phyloP scores from a whole-genome alignment of 2,329 filamentous ascomycete species.

The Aspergillus sp. region DNA sequence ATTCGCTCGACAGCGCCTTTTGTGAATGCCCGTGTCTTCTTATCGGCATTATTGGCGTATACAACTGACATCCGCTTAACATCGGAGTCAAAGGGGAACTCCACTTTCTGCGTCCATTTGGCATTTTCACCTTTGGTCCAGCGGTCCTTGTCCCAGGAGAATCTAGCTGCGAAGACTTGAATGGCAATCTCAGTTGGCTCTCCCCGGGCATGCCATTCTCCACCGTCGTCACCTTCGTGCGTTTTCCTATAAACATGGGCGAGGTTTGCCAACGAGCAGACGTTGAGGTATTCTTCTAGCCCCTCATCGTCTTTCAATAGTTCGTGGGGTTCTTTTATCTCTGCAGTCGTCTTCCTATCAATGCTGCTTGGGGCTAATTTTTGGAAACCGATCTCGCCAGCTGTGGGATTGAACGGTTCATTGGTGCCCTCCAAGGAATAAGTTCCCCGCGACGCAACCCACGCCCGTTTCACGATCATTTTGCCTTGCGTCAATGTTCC shows the following conservation, averaged over 20 bases:
- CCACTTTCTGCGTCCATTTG: constrained; percentile 61
- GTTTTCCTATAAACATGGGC: constrained; percentile 56
- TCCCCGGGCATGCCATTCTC: constrained; percentile 64
- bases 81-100: constrained; percentile 73
- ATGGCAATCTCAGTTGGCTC: constrained; percentile 74
- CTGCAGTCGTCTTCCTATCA: no score
- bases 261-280: constrained; percentile 66
- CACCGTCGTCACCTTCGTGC: constrained; percentile 8
- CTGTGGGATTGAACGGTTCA: constrained; percentile 59
- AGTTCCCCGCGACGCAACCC: constrained; percentile 60
- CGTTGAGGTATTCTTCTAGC: constrained; percentile 60
- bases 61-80: constrained; percentile 78
- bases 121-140: constrained; percentile 54
- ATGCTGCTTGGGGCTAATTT: no score
- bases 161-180: constrained; percentile 71
- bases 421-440: constrained; percentile 59
- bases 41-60: constrained; percentile 42
- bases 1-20: constrained; percentile 67
- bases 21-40: constrained; percentile 33
- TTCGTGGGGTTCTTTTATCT: no score
- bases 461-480: constrained; percentile 64
- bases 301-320: constrained; percentile 13
- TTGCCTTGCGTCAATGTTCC: constrained; percentile 65
- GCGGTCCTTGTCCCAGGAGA: constrained; percentile 61
- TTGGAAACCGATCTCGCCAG: constrained; percentile 34